Conservation (phyloP, 768 basidiomycete genomes). For the Chlorophyllum brunneum region DNA sequence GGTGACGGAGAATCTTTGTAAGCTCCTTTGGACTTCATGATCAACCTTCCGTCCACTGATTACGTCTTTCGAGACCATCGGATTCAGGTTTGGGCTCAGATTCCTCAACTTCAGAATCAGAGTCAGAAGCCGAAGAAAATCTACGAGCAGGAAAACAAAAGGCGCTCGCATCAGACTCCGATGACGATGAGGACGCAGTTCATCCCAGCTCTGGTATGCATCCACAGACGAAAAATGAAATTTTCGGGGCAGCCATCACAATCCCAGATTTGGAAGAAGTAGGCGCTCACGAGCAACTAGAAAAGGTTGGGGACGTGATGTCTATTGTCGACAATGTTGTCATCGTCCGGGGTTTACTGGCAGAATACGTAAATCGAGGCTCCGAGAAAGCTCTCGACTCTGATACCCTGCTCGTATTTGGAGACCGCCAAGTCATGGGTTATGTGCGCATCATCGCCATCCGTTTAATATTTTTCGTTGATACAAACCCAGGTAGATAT, state of each 20-base stretch:
- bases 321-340: constrained; percentile 69
- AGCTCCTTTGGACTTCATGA: constrained; percentile 9
- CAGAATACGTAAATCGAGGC: constrained; percentile 37
- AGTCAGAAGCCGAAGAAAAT: constrained; percentile 16
- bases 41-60: constrained; percentile 6
- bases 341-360: constrained; percentile 63
- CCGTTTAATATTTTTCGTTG: constrained; percentile 10
- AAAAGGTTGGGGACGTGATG: constrained; percentile 76
- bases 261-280: constrained; percentile 66
- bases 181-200: constrained; percentile 51
- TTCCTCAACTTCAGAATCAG: constrained; percentile 30
- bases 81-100: constrained; percentile 39
- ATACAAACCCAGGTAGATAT: constrained; percentile 50
- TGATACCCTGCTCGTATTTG: constrained; percentile 88
- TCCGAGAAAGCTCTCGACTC: constrained; percentile 74
- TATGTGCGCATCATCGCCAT: constrained; percentile 52
- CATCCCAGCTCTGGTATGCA: constrained; percentile 34
- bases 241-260: constrained; percentile 51
- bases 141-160: constrained; percentile 13
- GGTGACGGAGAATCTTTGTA: constrained; percentile 19
- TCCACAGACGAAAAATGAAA: constrained; percentile 69
- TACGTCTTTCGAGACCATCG: constrained; percentile 25
- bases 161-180: constrained; percentile 30
- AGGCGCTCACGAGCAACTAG: constrained; percentile 58
- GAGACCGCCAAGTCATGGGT: constrained; percentile 86